A percentile compares a stretch with the other conserved stretches of the same genome.
phyloP scores from a whole-genome alignment of 805 yeast genomes.

The Suhomyces sp. region DNA sequence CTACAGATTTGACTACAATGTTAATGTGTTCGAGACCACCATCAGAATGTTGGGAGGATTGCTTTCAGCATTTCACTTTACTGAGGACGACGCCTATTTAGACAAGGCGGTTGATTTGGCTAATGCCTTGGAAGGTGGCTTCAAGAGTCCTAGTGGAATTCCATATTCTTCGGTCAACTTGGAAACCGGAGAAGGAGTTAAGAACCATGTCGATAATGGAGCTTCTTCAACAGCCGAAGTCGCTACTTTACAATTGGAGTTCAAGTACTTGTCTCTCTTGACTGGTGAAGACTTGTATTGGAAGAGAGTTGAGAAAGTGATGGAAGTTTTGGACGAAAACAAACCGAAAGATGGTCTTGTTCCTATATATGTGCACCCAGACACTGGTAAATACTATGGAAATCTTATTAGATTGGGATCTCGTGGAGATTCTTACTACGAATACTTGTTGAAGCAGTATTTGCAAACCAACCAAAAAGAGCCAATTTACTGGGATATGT shows the following conservation, averaged over 20 bases:
- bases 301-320: conserved; percentile 72
- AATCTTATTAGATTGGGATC: conserved; percentile 75
- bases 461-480: conserved; percentile 68
- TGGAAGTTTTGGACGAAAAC: conserved; percentile 64
- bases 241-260: conserved; percentile 81
- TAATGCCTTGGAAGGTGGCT: conserved; percentile 67
- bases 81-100: conserved; percentile 65
- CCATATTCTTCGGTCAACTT: conserved; percentile 82
- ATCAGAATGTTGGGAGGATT: conserved; percentile 92
- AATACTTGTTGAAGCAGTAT: conserved; percentile 81
- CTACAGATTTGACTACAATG: conserved; percentile 70
- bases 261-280: conserved; percentile 73
- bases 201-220: conserved; percentile 65
- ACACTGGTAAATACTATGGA: conserved; percentile 67
- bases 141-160: conserved; percentile 61
- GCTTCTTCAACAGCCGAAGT: conserved; percentile 90
- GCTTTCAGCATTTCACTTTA: conserved; percentile 73
- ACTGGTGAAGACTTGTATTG: conserved; percentile 81
- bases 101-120: conserved; percentile 78
- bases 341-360: conserved; percentile 71
- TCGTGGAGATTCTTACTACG: conserved; percentile 91
- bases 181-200: conserved; percentile 55
- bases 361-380: conserved; percentile 77
- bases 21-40: conserved; percentile 90
- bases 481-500: conserved; percentile 64